A percentile compares a stretch with the other conserved stretches of the same genome.
Conservation (phyloP, 768 basidiomycete species). For the Daedaleopsis nitida region DNA sequence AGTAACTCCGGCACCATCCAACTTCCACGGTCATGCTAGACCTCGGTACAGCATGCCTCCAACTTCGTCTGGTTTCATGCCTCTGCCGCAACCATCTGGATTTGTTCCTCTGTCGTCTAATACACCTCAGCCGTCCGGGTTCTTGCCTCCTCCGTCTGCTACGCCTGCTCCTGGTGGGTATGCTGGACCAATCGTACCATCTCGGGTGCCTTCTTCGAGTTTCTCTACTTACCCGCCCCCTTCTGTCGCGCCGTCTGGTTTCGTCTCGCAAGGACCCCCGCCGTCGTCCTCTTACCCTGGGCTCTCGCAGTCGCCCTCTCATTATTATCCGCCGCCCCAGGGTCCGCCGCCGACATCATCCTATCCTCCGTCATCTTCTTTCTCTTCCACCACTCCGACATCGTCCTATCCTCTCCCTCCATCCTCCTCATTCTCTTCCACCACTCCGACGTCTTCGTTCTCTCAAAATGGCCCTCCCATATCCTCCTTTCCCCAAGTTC, state of each 20-base stretch:
- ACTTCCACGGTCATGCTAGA: constrained; percentile 37
- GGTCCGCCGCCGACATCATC: neutral
- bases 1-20: constrained; percentile 33
- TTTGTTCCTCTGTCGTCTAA: constrained; percentile 30
- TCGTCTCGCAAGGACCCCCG: constrained; percentile 12
- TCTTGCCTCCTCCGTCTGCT: constrained; percentile 23
- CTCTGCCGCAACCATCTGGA: constrained; percentile 44
- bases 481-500: constrained; percentile 9
- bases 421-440: constrained; percentile 14
- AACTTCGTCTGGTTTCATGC: constrained; percentile 69
- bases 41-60: constrained; percentile 70
- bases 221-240: constrained; percentile 19
- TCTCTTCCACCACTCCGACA: constrained; percentile 17
- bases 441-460: constrained; percentile 24
- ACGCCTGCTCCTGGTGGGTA: constrained; percentile 28
- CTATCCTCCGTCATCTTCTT: constrained; percentile 26
- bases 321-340: constrained; percentile 14
- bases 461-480: constrained; percentile 23
- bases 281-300: constrained; percentile 12
- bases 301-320: constrained; percentile 8
- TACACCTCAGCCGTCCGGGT: constrained; percentile 26
- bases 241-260: constrained; percentile 13
- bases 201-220: constrained; percentile 27
- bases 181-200: constrained; percentile 21
- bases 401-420: constrained; percentile 23